Evolutionary conservation across 495 filamentous ascomycete genomes (phyloP).

Genomic region (Collariella sp.): DNA sequence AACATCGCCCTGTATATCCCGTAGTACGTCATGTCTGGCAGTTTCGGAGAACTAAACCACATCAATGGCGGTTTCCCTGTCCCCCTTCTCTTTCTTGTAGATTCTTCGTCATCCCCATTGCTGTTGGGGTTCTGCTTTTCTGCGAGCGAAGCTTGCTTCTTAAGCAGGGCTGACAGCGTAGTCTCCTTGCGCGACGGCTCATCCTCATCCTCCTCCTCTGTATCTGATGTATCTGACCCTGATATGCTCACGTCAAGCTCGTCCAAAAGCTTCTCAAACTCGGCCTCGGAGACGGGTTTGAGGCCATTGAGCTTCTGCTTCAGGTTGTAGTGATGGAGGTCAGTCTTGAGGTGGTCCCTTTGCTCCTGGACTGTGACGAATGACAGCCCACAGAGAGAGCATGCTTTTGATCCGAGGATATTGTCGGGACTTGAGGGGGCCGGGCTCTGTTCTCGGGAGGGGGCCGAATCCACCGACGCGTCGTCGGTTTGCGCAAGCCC

Average conservation of each 20-base stretch:
- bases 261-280: constrained; percentile 78
- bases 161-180: constrained; percentile 63
- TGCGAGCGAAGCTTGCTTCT: constrained; percentile 69
- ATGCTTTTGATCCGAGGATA: constrained; percentile 60
- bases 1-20: constrained; percentile 85
- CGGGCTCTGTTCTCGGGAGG: constrained; percentile 33
- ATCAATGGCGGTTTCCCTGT: constrained; percentile 65
- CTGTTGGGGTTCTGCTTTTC: constrained; percentile 26
- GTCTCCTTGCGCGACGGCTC: constrained; percentile 44
- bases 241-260: constrained; percentile 87
- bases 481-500: constrained; percentile 24
- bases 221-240: constrained; percentile 55
- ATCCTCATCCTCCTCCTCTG: constrained; percentile 45
- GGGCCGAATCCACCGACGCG: neutral
- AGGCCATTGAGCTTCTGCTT: constrained; percentile 75
- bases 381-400: constrained; percentile 65
- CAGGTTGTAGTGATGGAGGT: constrained; percentile 87
- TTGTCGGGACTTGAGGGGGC: constrained; percentile 17
- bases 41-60: constrained; percentile 70
- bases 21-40: constrained; percentile 70
- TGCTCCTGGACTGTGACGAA: constrained; percentile 73
- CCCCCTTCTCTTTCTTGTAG: constrained; percentile 40
- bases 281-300: constrained; percentile 58
- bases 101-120: constrained; percentile 42
- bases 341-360: constrained; percentile 76